Evolutionary conservation across 208 protist genomes (phyloP), one percentile per base, ranked within the genome.

Genomic region (Leishmania major): DNA sequence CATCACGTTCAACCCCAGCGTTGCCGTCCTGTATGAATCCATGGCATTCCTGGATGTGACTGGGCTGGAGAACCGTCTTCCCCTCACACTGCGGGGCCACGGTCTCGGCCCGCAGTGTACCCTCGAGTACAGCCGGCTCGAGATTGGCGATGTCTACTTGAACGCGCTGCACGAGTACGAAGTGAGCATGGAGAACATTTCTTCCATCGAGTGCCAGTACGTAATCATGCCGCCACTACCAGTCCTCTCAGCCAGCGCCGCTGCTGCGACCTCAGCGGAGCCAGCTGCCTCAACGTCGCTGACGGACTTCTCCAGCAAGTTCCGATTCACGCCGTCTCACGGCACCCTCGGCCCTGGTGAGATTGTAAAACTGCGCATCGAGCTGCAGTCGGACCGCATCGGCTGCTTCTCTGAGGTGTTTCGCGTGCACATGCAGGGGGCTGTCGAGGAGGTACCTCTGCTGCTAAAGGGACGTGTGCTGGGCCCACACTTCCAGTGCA

Each of bases 141-240:
- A 98, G 85, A 91, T 99, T 84, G 97, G 97, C 49, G 95, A 99
- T 59, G 90, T 99, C n/a, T 99, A 97, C 85, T 91, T 99, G 75
- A 98, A 98, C 83, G 91, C 92, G 13, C 47, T 97, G 64, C 96
- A 99, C 87, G 88, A 96, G 81, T 99, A 99, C 81, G 89, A 96
- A 51, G 89, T 99, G 1, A 80, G 83, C 51, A 90, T 99, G 53
- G 90, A 93, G 78, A 99, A 99, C 88, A 84, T 85, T 19, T 96
- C 97, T 47, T 85, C 92, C 43, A 98, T 99, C 76, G 94, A 97
- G 74, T 96, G 95, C 47, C 87, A 87, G 74, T 99, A 95, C 85
- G 87, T 87, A 28, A 85, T 99, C 17, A 75, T 97, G 45, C 89
- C 88, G 8, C 79, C 88, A 13, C 71, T 70, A n/a, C 72, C 83